These are phyloP conservation scores for Mucor irregularis DNA, from an alignment of 371 early-diverging fungal species.

Conservation along the genomic window DNA sequence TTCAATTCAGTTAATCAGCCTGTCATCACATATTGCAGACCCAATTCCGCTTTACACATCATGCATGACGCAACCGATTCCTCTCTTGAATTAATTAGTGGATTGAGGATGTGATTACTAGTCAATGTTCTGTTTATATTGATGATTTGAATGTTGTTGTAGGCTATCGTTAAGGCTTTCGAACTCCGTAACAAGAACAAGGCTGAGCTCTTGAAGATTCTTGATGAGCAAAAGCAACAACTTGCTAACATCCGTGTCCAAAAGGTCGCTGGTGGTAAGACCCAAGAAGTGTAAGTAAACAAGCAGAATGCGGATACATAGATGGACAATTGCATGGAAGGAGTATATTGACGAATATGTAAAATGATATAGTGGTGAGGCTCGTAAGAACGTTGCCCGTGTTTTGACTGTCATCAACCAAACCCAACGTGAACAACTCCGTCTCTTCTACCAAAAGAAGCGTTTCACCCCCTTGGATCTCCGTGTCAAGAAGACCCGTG, in stretches of 20 bases:
- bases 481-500: slow-evolving; percentile 96
- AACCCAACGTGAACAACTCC: slow-evolving; percentile 83
- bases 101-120: no score
- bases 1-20: no score
- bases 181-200: slow-evolving; percentile 91
- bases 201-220: slow-evolving; percentile 85
- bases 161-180: slow-evolving; percentile 86
- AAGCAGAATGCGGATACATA: not conserved
- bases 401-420: slow-evolving; percentile 94
- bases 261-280: slow-evolving; percentile 84
- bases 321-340: no score
- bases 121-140: no score
- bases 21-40: no score
- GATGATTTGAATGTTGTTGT: no score
- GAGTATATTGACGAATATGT: not conserved
- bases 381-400: slow-evolving; percentile 93
- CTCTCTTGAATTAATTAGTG: no score
- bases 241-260: slow-evolving; percentile 88
- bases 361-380: slow-evolving; percentile 52
- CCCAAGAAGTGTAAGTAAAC: slow-evolving; percentile 75
- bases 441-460: slow-evolving; percentile 84
- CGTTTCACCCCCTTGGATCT: slow-evolving; percentile 92
- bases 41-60: no score
- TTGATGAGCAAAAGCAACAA: slow-evolving; percentile 92
- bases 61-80: no score